Evolutionary conservation across 169 alveolate species (phyloP).

Genomic region (Perkinsus olseni): DNA sequence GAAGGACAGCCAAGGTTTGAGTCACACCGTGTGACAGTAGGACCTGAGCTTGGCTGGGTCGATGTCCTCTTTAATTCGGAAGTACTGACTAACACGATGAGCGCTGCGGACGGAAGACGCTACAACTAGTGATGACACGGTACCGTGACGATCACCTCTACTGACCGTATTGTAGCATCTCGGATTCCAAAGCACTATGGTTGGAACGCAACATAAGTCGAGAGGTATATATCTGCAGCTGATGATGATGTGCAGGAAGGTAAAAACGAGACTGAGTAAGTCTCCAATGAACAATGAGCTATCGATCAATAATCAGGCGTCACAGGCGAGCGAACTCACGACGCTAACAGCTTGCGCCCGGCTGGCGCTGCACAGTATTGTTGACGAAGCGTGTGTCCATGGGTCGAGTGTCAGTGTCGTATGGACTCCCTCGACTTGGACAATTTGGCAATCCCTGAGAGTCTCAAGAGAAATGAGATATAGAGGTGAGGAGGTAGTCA

Average conservation of each 20-base stretch:
- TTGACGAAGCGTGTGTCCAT: background rate
- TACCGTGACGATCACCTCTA: background rate
- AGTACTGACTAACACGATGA: background rate
- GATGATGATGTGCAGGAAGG: too few relatives aligned
- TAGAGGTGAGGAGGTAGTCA: background rate
- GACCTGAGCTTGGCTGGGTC: background rate
- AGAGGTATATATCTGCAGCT: too few relatives aligned
- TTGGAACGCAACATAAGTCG: too few relatives aligned
- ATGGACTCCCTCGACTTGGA: background rate
- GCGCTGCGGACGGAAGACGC: background rate
- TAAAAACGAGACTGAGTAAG: too few relatives aligned
- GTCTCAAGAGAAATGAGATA: background rate
- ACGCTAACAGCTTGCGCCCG: too few relatives aligned
- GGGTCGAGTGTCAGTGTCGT: background rate
- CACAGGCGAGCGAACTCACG: too few relatives aligned
- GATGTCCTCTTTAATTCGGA: background rate
- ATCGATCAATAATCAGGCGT: too few relatives aligned
- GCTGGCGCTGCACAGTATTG: too few relatives aligned
- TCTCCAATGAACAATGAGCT: too few relatives aligned
- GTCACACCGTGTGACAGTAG: background rate
- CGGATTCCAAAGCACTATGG: too few relatives aligned
- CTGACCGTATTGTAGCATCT: background rate
- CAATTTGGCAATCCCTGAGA: background rate
- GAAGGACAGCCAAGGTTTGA: background rate
- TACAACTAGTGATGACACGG: background rate